Conservation (phyloP, 1,284 basidiomycete genomes). For the Sporisorium scitamineum region DNA sequence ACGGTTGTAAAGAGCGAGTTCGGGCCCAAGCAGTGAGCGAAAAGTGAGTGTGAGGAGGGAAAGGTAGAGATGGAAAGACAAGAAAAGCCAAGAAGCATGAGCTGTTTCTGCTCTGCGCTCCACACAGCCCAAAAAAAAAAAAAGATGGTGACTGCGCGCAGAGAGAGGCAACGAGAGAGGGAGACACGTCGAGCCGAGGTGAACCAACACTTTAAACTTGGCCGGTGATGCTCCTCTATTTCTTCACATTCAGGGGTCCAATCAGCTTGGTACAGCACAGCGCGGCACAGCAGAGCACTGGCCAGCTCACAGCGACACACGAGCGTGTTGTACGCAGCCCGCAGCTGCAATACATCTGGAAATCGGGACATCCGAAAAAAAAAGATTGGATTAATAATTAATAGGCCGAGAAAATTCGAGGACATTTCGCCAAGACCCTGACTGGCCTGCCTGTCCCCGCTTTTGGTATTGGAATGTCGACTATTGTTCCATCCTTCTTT, state of each 20-base stretch:
- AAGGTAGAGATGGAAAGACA: background rate
- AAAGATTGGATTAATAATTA: background rate
- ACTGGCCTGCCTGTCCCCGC: background rate
- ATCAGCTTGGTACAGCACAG: conserved; percentile 7
- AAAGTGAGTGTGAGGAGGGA: background rate
- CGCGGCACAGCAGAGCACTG: background rate
- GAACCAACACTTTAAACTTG: background rate
- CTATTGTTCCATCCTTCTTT: background rate
- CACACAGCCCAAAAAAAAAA: background rate
- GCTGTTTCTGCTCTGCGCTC: conserved; percentile 1
- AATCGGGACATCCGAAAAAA: background rate
- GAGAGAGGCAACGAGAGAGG: background rate
- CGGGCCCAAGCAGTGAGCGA: conserved; percentile 1
- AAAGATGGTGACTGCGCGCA: background rate
- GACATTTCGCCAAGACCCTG: background rate
- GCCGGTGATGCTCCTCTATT: background rate
- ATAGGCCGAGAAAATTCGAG: background rate
- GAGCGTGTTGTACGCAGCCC: background rate
- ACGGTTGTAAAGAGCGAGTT: background rate
- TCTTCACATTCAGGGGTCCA: conserved; percentile 13
- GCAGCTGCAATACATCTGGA: background rate
- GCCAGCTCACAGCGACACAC: background rate
- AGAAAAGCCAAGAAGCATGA: background rate
- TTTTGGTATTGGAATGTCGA: background rate
- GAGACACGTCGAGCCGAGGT: conserved; percentile 7